These are phyloP conservation scores for Globisporangium yorkense DNA, from an alignment of 352 stramenopile species.

Conservation along the genomic window DNA sequence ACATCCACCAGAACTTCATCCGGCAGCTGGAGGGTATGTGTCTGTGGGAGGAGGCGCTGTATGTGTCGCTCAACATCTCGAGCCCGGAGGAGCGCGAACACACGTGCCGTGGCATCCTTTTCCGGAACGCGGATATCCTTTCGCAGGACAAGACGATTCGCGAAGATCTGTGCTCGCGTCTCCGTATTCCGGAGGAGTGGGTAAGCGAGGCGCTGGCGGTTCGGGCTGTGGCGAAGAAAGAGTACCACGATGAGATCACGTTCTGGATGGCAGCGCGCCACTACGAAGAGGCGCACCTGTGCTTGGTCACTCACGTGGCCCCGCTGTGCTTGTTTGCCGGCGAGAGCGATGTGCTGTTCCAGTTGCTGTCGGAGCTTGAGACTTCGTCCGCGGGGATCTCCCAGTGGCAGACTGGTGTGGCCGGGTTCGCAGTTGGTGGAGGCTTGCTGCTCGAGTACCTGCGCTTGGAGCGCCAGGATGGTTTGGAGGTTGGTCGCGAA, in stretches of 20 bases:
- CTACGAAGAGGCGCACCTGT: slow-evolving; percentile 60
- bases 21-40: slow-evolving; percentile 59
- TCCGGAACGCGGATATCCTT: slow-evolving; percentile 59
- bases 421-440: slow-evolving; percentile 41
- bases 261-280: slow-evolving; percentile 61
- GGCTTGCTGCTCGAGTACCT: slow-evolving; percentile 68
- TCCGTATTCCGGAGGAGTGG: slow-evolving; percentile 54
- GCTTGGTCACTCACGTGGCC: slow-evolving; percentile 52
- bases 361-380: slow-evolving; percentile 56
- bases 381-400: slow-evolving; percentile 42
- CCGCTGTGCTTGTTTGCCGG: slow-evolving; percentile 55
- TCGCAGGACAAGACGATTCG: slow-evolving; percentile 26
- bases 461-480: slow-evolving; percentile 54
- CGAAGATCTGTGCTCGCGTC: slow-evolving; percentile 44
- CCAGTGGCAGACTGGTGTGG: slow-evolving; percentile 53
- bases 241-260: slow-evolving; percentile 60
- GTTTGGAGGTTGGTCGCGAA: slow-evolving; percentile 44
- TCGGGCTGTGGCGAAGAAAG: slow-evolving; percentile 34
- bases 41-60: slow-evolving; percentile 67
- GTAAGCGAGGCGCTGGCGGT: slow-evolving; percentile 64
- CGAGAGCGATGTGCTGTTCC: slow-evolving; percentile 46
- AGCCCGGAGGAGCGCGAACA: slow-evolving; percentile 42
- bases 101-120: slow-evolving; percentile 55
- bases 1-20: slow-evolving; percentile 82
- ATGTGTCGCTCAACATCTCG: slow-evolving; percentile 76